These are phyloP conservation scores for Climacium dendroides DNA, from an alignment of 225 moss, liverwort and hornwort genomes.

Conservation along the genomic window DNA sequence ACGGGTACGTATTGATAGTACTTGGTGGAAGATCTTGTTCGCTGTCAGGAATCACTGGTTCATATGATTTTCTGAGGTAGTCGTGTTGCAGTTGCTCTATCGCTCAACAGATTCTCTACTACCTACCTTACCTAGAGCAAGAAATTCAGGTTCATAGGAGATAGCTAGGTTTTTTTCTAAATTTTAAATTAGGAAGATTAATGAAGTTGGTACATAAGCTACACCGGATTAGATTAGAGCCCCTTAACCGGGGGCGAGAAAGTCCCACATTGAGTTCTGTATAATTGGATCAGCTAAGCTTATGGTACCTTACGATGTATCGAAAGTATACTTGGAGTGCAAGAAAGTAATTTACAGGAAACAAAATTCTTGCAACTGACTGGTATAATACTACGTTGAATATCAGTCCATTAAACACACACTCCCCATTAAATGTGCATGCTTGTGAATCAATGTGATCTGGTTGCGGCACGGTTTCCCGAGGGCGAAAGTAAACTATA, in stretches of 20 bases:
- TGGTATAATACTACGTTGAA: background rate
- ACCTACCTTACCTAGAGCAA: background rate
- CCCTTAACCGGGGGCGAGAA: background rate
- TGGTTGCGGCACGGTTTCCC: slow-evolving; percentile 5
- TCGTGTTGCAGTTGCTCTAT: background rate
- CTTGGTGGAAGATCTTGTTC: background rate
- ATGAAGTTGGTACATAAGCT: background rate
- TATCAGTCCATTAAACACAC: background rate
- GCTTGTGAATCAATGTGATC: slow-evolving; percentile 6
- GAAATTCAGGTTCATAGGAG: background rate
- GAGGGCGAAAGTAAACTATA: background rate
- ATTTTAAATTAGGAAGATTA: background rate
- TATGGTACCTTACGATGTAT: background rate
- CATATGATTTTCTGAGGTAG: slow-evolving; percentile 2
- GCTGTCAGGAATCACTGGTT: slow-evolving; percentile 9
- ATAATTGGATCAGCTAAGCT: background rate
- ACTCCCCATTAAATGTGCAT: background rate
- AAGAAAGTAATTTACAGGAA: background rate
- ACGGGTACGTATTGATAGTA: background rate
- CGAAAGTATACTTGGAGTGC: background rate
- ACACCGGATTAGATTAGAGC: slow-evolving; percentile 7
- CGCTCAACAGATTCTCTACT: background rate
- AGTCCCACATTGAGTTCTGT: slow-evolving; percentile 30
- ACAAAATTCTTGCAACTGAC: background rate
- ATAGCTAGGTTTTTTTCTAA: background rate